These are phyloP conservation scores for Kokia cookei DNA, from an alignment of 441 rosid species.

Conservation along the genomic window DNA sequence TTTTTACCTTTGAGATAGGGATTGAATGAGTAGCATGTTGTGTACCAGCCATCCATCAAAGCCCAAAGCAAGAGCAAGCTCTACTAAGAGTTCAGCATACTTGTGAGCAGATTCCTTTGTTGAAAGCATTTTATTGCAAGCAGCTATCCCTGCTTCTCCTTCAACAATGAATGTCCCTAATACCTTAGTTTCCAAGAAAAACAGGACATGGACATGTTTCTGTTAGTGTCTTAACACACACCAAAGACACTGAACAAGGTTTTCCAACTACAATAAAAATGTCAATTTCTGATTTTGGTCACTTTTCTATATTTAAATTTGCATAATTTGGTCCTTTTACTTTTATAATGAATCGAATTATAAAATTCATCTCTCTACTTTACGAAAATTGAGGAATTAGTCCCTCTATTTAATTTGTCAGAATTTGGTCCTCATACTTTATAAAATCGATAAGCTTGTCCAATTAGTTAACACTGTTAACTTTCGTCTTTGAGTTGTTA, in stretches of 20 bases:
- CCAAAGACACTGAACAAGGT: neutral
- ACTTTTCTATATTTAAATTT: neutral
- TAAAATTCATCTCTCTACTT: too few species aligned
- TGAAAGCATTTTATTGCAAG: constrained; percentile 50
- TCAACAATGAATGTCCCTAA: constrained; percentile 88
- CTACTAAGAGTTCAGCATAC: constrained; percentile 68
- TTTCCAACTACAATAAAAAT: neutral
- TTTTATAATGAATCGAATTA: too few species aligned
- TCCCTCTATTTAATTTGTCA: too few species aligned
- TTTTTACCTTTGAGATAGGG: too few species aligned
- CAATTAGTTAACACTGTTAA: too few species aligned
- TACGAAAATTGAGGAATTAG: too few species aligned
- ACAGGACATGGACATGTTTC: constrained; percentile 2
- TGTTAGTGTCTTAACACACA: neutral
- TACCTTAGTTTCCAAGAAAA: constrained; percentile 46
- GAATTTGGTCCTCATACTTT: too few species aligned
- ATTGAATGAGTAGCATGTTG: neutral
- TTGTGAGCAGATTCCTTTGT: constrained; percentile 63
- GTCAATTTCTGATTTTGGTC: too few species aligned
- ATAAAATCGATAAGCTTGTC: too few species aligned
- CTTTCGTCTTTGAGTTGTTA: too few species aligned
- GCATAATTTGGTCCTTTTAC: neutral
- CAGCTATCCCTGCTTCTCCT: constrained; percentile 59
- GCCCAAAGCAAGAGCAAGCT: constrained; percentile 62
- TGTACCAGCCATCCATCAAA: constrained; percentile 94